These are phyloP conservation scores for Ziziphus jujuba DNA, from an alignment of 306 rosid genomes.

Conservation along the genomic window DNA sequence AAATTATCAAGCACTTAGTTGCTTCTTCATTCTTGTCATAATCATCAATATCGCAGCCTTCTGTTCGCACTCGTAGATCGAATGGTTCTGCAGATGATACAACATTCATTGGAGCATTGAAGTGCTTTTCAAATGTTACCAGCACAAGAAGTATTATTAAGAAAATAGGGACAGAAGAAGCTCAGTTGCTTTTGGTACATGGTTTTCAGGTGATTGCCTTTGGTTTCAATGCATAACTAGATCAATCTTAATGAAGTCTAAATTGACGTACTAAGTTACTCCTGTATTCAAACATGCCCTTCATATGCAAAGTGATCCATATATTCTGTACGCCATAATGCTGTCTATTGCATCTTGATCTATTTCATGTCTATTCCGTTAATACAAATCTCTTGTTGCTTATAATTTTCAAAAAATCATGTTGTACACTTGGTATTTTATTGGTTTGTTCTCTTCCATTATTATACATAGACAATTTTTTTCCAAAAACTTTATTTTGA, in stretches of 20 bases:
- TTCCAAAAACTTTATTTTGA: too few species aligned
- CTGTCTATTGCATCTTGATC: too few species aligned
- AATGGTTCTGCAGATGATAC: slow-evolving; percentile 41
- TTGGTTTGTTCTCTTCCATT: too few species aligned
- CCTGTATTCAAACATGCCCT: too few species aligned
- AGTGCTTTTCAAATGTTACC: slow-evolving; percentile 58
- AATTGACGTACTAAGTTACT: neutral
- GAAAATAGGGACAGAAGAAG: slow-evolving; percentile 56
- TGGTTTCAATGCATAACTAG: slow-evolving; percentile 4
- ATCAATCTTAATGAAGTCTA: neutral
- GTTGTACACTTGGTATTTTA: too few species aligned
- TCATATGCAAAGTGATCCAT: too few species aligned
- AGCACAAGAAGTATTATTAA: slow-evolving; percentile 58
- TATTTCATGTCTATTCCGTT: too few species aligned
- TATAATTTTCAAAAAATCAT: too few species aligned
- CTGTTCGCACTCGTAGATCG: slow-evolving; percentile 74
- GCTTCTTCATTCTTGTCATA: slow-evolving; percentile 16
- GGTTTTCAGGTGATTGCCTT: slow-evolving; percentile 75
- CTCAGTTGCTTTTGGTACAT: slow-evolving; percentile 78
- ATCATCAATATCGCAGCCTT: slow-evolving; percentile 52
- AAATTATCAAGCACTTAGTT: neutral
- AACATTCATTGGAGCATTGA: slow-evolving; percentile 68
- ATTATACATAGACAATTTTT: too few species aligned
- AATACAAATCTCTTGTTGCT: too few species aligned
- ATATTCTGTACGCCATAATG: too few species aligned